phyloP scores from a whole-genome alignment of 306 rosid species.

The Malus sieversii region DNA sequence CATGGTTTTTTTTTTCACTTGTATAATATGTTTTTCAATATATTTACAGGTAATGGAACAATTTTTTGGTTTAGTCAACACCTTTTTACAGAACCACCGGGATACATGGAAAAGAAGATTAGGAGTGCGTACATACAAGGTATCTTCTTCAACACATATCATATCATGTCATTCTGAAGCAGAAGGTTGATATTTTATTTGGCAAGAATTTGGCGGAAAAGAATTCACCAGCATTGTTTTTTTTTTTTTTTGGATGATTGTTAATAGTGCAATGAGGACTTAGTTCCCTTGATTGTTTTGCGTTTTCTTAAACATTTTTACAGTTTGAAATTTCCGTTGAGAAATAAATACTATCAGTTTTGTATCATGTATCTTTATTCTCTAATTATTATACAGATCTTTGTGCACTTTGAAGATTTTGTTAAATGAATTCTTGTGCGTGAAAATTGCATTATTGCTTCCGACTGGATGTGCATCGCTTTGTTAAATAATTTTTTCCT shows the following conservation, averaged over 20 bases:
- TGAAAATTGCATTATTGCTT: neutral
- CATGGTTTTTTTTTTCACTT: neutral
- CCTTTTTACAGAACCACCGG: slow-evolving; percentile 74
- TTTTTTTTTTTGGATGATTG: neutral
- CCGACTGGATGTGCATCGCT: neutral
- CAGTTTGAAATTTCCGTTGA: neutral
- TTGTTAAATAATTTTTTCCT: neutral
- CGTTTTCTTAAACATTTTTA: neutral
- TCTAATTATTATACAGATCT: neutral
- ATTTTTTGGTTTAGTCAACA: slow-evolving; percentile 85
- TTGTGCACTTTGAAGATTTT: neutral
- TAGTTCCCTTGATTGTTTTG: neutral
- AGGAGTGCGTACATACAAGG: slow-evolving; percentile 91
- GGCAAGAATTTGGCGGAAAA: neutral
- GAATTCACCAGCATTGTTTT: neutral
- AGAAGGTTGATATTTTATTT: neutral
- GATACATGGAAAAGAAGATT: slow-evolving; percentile 82
- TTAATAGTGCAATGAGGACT: neutral
- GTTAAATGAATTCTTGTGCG: neutral
- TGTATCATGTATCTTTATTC: neutral
- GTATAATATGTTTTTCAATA: slow-evolving; percentile 12
- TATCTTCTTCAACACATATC: slow-evolving; percentile 26
- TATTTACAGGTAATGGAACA: slow-evolving; percentile 82
- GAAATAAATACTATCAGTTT: neutral
- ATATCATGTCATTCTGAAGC: neutral